Percentiles rank a stretch among this genome's conserved stretches.
Conservation (phyloP, 1,139 yeast genomes). For the Pichia terricola region DNA sequence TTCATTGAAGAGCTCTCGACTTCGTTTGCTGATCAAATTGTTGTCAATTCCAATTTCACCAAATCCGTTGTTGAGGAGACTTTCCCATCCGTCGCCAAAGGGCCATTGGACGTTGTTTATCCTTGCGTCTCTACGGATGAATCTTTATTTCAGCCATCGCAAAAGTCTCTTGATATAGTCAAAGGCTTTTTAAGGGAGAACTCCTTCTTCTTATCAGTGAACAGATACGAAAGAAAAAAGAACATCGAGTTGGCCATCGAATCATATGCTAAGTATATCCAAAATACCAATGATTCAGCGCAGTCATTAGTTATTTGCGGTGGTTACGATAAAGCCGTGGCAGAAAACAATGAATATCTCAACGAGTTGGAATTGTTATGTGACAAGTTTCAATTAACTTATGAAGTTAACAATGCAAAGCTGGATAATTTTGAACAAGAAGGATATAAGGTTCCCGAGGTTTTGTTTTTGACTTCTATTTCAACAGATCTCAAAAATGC, state of each 20-base stretch:
- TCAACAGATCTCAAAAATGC: constrained; percentile 56
- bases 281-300: constrained; percentile 15
- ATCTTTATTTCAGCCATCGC: constrained; percentile 5
- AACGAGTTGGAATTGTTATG: constrained; percentile 48
- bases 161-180: constrained; percentile 26
- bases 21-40: constrained; percentile 62
- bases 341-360: constrained; percentile 69
- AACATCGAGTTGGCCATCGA: constrained; percentile 69
- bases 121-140: constrained; percentile 65
- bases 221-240: constrained; percentile 83
- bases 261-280: constrained; percentile 27
- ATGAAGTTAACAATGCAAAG: constrained; percentile 7
- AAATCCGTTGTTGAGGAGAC: constrained; percentile 56
- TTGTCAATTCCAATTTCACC: constrained; percentile 85
- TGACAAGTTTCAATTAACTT: constrained; percentile 34
- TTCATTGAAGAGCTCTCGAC: constrained; percentile 73
- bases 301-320: constrained; percentile 67
- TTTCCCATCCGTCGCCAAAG: constrained; percentile 31
- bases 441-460: constrained; percentile 26
- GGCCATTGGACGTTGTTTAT: constrained; percentile 64
- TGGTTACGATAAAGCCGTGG: constrained; percentile 76
- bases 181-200: constrained; percentile 27
- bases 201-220: constrained; percentile 59
- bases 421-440: neutral
- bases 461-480: constrained; percentile 76